Conservation (phyloP, 1,139 yeast species). For the Blastobotrys buckinghamii region DNA sequence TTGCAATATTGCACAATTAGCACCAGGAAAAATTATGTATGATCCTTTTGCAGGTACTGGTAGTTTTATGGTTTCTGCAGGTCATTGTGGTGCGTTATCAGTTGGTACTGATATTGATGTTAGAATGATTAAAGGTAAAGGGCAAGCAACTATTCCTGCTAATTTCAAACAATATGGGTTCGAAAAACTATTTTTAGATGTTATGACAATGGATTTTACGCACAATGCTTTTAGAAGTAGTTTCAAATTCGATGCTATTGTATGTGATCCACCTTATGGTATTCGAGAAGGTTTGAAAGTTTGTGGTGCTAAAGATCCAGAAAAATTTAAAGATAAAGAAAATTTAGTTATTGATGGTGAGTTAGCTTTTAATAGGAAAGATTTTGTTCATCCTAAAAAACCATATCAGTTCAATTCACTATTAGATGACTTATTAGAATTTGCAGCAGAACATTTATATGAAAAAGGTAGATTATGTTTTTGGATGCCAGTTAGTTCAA, state of each 20-base stretch:
- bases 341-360: conserved; percentile 67
- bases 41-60: conserved; percentile 99
- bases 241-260: conserved; percentile 67
- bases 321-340: conserved; percentile 61
- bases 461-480: conserved; percentile 77
- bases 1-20: conserved; percentile 78
- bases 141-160: conserved; percentile 45
- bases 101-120: conserved; percentile 92
- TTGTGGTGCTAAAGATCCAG: conserved; percentile 72
- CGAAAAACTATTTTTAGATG: conserved; percentile 56
- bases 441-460: conserved; percentile 66
- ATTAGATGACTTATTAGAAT: conserved; percentile 67
- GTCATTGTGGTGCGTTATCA: conserved; percentile 74
- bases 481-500: conserved; percentile 99
- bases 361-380: conserved; percentile 69
- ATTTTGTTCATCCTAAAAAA: conserved; percentile 88
- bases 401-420: conserved; percentile 76
- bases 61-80: conserved; percentile 84
- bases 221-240: conserved; percentile 70
- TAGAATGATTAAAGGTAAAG: conserved; percentile 73
- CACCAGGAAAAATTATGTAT: conserved; percentile 59
- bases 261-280: conserved; percentile 98
- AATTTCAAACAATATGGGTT: conserved; percentile 77
- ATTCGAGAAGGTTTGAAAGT: conserved; percentile 94
- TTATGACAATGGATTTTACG: conserved; percentile 89